These are phyloP conservation scores for Thoreauomyces humboldtii DNA, from an alignment of 192 early-diverging fungal species.

Conservation along the genomic window DNA sequence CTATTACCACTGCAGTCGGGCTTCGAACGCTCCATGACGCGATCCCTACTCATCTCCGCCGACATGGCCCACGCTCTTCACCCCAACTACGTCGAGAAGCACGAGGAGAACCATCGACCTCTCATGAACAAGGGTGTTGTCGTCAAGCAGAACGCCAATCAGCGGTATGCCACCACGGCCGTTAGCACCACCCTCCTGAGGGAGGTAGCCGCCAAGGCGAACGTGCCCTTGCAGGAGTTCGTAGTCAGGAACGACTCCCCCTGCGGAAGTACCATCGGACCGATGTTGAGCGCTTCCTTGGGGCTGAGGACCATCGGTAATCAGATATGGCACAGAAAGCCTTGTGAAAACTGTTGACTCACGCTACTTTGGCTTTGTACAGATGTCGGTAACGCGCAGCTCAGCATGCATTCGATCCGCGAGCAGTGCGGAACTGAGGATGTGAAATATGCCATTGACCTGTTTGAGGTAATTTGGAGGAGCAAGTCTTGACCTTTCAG, in stretches of 20 bases:
- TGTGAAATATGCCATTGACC: slow-evolving; percentile 74
- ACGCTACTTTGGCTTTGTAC: slow-evolving; percentile 7
- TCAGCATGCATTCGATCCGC: slow-evolving; percentile 97
- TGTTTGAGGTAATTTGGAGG: slow-evolving; percentile 81
- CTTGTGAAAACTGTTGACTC: no score
- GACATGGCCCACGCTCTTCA: slow-evolving; percentile 93
- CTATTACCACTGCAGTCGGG: slow-evolving; percentile 23
- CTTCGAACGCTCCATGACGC: slow-evolving; percentile 81
- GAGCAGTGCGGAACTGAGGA: slow-evolving; percentile 89
- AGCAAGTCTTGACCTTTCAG: background rate
- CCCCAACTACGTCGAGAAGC: slow-evolving; percentile 88
- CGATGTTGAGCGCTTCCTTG: slow-evolving; percentile 90
- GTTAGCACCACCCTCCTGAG: slow-evolving; percentile 47
- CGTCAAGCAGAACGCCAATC: slow-evolving; percentile 97
- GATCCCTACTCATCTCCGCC: slow-evolving; percentile 84
- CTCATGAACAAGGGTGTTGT: slow-evolving; percentile 86
- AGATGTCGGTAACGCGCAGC: slow-evolving; percentile 94
- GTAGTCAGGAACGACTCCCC: slow-evolving; percentile 88
- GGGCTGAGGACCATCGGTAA: slow-evolving; percentile 91
- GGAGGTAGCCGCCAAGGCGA: slow-evolving; percentile 60
- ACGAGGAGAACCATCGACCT: slow-evolving; percentile 92
- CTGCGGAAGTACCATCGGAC: slow-evolving; percentile 97
- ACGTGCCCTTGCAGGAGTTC: slow-evolving; percentile 79
- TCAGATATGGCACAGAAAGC: no score
- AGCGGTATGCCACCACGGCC: slow-evolving; percentile 67